Base-by-base conservation (phyloP, 1,284 basidiomycete species). In the Cutaneotrichosporon dermatis region DNA sequence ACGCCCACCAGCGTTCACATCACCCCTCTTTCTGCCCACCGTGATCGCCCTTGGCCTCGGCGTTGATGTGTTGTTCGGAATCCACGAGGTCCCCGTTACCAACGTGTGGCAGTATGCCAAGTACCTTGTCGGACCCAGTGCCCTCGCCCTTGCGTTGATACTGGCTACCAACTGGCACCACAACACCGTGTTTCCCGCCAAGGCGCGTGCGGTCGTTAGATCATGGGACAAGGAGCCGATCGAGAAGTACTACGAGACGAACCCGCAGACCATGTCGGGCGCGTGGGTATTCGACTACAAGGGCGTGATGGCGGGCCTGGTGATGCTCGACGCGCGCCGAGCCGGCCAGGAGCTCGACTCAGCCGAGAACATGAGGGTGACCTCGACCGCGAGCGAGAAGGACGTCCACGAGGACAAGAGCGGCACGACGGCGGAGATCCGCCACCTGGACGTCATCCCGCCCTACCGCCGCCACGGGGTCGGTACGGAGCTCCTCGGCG, bases 401-500 rank as follows among this genome's bases (percentile, higher is more conserved):
- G 60, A 76, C 77, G 39, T 69, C 68, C 11, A 16, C n/a, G 12
- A n/a, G n/a, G n/a, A n/a, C n/a, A 25, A 25, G 25, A 25, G 25
- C 25, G 25, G 25, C 25, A 25, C 35, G 4, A 79, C 80, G 12
- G 88, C 85, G 8, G 79, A 82, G n/a, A 85, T 92, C 62, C 84
- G 88, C 35, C 90, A 91, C 72, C 85, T 90, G 70, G 86, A 84
- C 66, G 83, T 89, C 43, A 85, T 88, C 54, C 84, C 86, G 58
- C 80, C 79, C 6, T 88, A 84, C 69, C 82, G 88, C 46, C 66
- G 66, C 6, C 77, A 82, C 11, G 80, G 80, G 5, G 80, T 88
- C 43, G 87, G 88, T 66, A 79, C 83, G 12, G 89, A 90, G 70
- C 76, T 92, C 33, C 76, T 91, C 11, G 68, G 79, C 16, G 80